A percentile compares a stretch with the other conserved stretches of the same genome.
phyloP scores from a whole-genome alignment of 495 filamentous ascomycete species.

The Hypoxylon fragiforme region DNA sequence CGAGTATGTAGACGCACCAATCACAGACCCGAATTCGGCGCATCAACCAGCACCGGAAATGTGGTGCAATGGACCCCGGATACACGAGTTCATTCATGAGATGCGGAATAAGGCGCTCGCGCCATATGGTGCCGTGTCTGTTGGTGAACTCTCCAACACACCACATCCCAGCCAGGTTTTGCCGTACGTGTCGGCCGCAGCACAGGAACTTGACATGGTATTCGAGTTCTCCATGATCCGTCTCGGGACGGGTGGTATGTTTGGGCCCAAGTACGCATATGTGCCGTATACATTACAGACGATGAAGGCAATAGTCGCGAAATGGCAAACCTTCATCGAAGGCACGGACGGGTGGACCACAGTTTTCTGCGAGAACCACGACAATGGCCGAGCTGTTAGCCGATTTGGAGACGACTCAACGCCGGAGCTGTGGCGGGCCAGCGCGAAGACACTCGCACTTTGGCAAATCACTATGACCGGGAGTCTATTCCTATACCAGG shows the following conservation, averaged over 20 bases:
- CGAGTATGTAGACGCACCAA: slow-evolving; percentile 62
- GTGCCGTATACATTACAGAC: slow-evolving; percentile 54
- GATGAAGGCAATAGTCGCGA: slow-evolving; percentile 61
- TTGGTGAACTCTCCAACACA: slow-evolving; percentile 72
- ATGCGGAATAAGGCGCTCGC: slow-evolving; percentile 64
- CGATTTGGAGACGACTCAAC: slow-evolving; percentile 56
- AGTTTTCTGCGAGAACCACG: slow-evolving; percentile 74
- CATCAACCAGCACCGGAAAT: slow-evolving; percentile 53
- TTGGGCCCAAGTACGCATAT: slow-evolving; percentile 43
- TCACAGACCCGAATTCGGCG: slow-evolving; percentile 47
- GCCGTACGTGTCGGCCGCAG: slow-evolving; percentile 58
- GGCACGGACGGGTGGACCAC: slow-evolving; percentile 73
- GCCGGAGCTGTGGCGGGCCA: slow-evolving; percentile 48
- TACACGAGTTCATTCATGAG: slow-evolving; percentile 67
- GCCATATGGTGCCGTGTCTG: slow-evolving; percentile 68
- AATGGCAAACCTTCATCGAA: slow-evolving; percentile 71
- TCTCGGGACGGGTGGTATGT: slow-evolving; percentile 52
- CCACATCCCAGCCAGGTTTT: slow-evolving; percentile 61
- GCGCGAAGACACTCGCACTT: slow-evolving; percentile 67
- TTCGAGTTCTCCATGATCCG: slow-evolving; percentile 72
- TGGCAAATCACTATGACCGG: slow-evolving; percentile 63
- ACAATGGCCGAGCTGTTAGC: slow-evolving; percentile 66
- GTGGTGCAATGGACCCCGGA: slow-evolving; percentile 66
- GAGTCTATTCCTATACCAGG: slow-evolving; percentile 75
- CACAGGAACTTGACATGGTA: slow-evolving; percentile 72